phyloP scores from a whole-genome alignment of 1,284 basidiomycete species.

The Ganoderma lingzhi region DNA sequence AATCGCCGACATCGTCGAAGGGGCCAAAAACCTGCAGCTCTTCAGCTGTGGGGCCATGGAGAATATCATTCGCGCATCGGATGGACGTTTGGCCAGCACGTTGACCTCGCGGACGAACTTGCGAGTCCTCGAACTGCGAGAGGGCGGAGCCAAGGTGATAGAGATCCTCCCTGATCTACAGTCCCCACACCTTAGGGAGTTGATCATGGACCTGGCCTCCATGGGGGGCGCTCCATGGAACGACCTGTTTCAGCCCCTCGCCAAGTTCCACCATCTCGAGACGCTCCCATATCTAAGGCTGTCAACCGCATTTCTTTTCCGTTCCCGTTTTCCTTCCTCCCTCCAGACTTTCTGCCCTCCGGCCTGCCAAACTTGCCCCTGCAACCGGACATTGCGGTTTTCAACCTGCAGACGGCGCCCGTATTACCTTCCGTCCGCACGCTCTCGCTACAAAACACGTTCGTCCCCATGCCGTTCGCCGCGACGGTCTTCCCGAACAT shows the following conservation, averaged over 20 bases:
- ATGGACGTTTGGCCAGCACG: constrained; percentile 2
- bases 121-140: constrained; percentile 10
- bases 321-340: not conserved
- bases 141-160: constrained; percentile 4
- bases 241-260: constrained; percentile 15
- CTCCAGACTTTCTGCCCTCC: not conserved
- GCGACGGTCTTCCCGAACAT: constrained; percentile 20
- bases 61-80: constrained; percentile 4
- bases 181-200: constrained; percentile 13
- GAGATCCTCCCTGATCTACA: not conserved
- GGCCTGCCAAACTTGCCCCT: not conserved
- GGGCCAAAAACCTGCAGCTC: constrained; percentile 3
- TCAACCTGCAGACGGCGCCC: not conserved
- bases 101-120: constrained; percentile 13
- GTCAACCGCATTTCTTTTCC: constrained; percentile 4
- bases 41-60: constrained; percentile 23
- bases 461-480: constrained; percentile 16
- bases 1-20: constrained; percentile 19
- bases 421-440: constrained; percentile 20
- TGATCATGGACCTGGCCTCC: constrained; percentile 8
- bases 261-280: constrained; percentile 4
- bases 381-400: not conserved
- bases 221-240: not conserved
- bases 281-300: constrained; percentile 17
- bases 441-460: constrained; percentile 15